Conservation (phyloP, 345 rosid species). For the Gossypium arboreum region DNA sequence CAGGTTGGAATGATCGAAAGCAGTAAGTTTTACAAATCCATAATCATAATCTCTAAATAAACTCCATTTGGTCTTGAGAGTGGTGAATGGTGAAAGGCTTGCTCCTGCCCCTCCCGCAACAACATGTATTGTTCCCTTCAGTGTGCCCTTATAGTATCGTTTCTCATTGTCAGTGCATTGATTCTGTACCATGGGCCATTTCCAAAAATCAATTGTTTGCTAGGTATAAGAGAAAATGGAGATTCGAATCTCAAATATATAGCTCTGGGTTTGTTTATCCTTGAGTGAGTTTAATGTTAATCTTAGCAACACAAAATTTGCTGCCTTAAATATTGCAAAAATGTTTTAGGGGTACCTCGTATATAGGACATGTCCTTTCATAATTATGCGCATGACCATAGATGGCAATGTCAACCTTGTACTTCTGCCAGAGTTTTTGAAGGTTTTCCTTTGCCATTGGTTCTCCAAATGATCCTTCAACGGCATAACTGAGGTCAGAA, state of each 20-base stretch:
- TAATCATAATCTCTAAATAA: conserved; percentile 45
- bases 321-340: neutral
- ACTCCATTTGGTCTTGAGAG: conserved; percentile 51
- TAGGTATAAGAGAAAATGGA: too few relatives aligned
- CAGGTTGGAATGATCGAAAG: conserved; percentile 50
- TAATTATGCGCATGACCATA: conserved; percentile 73
- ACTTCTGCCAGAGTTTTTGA: conserved; percentile 72
- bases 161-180: conserved; percentile 53
- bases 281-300: too few relatives aligned
- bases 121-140: conserved; percentile 65
- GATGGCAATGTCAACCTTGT: conserved; percentile 70
- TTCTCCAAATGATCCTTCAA: conserved; percentile 55
- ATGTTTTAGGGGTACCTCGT: conserved; percentile 39
- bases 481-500: conserved; percentile 42
- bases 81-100: conserved; percentile 42
- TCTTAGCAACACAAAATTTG: too few relatives aligned
- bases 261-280: too few relatives aligned
- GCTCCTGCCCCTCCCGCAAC: conserved; percentile 83
- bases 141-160: conserved; percentile 35
- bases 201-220: neutral
- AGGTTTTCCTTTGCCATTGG: conserved; percentile 69
- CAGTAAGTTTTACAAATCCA: conserved; percentile 53
- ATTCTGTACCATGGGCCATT: conserved; percentile 26
- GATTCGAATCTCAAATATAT: too few relatives aligned
- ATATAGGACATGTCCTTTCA: conserved; percentile 73